phyloP scores from a whole-genome alignment of 164 flowering plant species.

The Paratinospora sagittata region DNA sequence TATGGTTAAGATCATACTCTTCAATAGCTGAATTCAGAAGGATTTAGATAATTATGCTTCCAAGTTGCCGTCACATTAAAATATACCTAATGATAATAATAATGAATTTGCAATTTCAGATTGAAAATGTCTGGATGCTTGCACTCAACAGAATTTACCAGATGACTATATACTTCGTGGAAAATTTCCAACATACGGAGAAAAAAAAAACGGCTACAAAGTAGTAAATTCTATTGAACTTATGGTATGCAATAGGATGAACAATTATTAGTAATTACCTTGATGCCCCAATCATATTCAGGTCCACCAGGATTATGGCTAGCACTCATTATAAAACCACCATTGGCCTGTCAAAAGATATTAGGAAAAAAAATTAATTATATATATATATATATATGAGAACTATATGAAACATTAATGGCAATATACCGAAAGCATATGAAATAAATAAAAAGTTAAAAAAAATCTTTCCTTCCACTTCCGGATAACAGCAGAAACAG shows the following conservation, averaged over 20 bases:
- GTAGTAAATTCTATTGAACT: not conserved
- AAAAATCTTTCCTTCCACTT: slow-evolving; percentile 60
- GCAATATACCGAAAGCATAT: slow-evolving; percentile 6
- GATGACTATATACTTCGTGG: too few relatives aligned
- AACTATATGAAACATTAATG: not conserved
- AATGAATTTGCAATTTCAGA: too few relatives aligned
- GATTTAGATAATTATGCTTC: not conserved
- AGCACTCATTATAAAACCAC: slow-evolving; percentile 99
- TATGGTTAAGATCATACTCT: too few relatives aligned
- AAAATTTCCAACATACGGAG: too few relatives aligned
- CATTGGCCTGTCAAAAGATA: slow-evolving; percentile 69
- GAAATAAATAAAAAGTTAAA: slow-evolving; percentile 5
- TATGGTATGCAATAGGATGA: not conserved
- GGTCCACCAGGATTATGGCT: slow-evolving; percentile 99
- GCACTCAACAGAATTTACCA: too few relatives aligned
- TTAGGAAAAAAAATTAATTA: not conserved
- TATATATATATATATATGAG: too few relatives aligned
- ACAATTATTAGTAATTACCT: slow-evolving; percentile 41
- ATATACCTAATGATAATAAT: not conserved
- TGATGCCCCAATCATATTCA: slow-evolving; percentile 98
- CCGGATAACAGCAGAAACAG: slow-evolving; percentile 96
- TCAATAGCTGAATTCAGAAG: not conserved
- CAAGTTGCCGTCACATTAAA: not conserved
- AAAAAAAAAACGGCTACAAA: not conserved
- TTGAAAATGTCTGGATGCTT: too few relatives aligned